These are phyloP conservation scores for Evansstolkia leycettana DNA, from an alignment of 495 filamentous ascomycete species.

Conservation along the genomic window DNA sequence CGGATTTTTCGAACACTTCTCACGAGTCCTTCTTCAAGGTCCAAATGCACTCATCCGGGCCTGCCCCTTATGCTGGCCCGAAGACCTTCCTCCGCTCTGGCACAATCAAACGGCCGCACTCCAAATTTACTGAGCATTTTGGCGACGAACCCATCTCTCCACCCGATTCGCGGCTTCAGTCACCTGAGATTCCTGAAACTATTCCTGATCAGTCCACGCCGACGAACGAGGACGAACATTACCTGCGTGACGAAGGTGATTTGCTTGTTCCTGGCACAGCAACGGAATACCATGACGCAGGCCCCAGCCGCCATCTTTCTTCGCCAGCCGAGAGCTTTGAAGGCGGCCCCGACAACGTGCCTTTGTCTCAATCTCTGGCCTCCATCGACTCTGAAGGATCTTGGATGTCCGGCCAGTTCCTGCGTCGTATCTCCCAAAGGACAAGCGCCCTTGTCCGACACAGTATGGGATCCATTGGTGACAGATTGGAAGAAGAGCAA, in stretches of 20 bases:
- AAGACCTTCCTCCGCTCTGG: conserved; percentile 35
- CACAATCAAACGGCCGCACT: conserved; percentile 64
- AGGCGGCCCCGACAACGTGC: conserved; percentile 21
- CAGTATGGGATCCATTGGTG: conserved; percentile 32
- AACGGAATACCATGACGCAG: conserved; percentile 16
- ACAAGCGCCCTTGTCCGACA: conserved; percentile 29
- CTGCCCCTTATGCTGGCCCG: conserved; percentile 26
- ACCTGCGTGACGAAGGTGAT: conserved; percentile 10
- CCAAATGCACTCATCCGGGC: conserved; percentile 21
- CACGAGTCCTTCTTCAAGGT: conserved; percentile 60
- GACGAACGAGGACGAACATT: conserved; percentile 12
- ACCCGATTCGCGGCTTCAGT: conserved; percentile 68
- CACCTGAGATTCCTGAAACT: conserved; percentile 34
- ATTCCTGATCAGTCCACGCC: conserved; percentile 10
- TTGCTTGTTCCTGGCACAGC: conserved; percentile 15
- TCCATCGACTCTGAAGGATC: conserved; percentile 87
- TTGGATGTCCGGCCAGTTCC: conserved; percentile 70
- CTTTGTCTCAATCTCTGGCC: conserved; percentile 62
- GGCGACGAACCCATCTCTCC: conserved; percentile 75
- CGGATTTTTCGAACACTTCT: conserved; percentile 72
- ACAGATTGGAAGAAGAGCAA: conserved; percentile 12
- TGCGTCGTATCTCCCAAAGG: conserved; percentile 39
- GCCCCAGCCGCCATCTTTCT: conserved; percentile 20
- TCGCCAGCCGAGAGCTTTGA: conserved; percentile 24
- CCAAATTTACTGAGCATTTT: conserved; percentile 87